Evolutionary conservation across 176 grass and related monocot genomes (phyloP), one percentile per base, ranked within the genome.

Genomic region (Guadua angustifolia): DNA sequence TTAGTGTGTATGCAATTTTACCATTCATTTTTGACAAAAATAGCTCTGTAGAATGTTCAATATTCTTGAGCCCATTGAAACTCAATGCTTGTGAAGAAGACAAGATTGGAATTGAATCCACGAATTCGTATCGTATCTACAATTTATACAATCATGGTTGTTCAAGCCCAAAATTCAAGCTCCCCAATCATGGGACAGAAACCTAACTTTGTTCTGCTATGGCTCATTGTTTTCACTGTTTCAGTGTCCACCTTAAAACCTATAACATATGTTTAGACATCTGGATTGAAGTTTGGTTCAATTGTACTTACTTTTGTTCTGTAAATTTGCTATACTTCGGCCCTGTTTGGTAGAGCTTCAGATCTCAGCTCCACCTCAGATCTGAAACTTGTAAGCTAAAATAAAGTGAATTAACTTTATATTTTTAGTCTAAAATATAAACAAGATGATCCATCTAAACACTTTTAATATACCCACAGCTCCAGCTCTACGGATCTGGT

Each of bases 181-280:
- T 29, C 12, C 29, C 65, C 50, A 55, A 71, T 17, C 9, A 75
- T 52, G n/a, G 59, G 52, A 84, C 33, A 60, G 5, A 59, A 75
- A 66, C 55, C 36, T 43, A 3, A 11, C 29, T 66, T 72, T 47
- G 15, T 62, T 62, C 22, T 46, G 62, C 24, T 16, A 62, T 71
- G 49, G 52, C 55, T 79, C n/a, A 64, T 63, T 68, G 29, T 38
- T 82, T 69, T 59, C 52, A 32, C 13, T 0, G 33, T 57, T 65
- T 86, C 25, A 59, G 2, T 75, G 13, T 58, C 33, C 46, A 56
- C 18, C 46, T 88, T 65, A 26, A 79, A 65, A 79, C 21, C 46
- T 83, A 73, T 49, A 78, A 56, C 21, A 12, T 58, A 26, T 45
- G 82, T 16, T 50, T 77, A 65, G 47, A 22, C 15, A 43, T 29